Percentiles rank a stretch among this genome's conserved stretches.
Conservation (phyloP, 1,284 basidiomycete species). For the Quambalaria eucalypti region DNA sequence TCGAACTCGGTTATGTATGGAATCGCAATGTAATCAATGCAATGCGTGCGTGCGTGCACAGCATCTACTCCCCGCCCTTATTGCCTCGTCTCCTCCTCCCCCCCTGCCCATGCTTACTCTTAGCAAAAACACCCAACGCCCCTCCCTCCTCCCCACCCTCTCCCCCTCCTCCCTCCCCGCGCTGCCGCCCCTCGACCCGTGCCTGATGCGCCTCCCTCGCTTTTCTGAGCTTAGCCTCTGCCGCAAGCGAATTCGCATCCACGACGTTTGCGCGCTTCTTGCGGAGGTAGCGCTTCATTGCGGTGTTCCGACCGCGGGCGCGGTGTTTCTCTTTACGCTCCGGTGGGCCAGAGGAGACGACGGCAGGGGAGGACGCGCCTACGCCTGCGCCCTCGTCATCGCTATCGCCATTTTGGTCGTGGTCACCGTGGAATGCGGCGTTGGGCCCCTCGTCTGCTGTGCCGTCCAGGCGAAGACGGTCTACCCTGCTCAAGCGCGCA, state of each 20-base stretch:
- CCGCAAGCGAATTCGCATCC: constrained; percentile 23
- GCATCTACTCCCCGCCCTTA: not conserved
- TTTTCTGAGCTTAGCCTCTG: not conserved
- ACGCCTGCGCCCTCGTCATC: constrained; percentile 10
- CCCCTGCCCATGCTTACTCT: not conserved
- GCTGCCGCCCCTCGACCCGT: not conserved
- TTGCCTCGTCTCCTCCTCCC: not conserved
- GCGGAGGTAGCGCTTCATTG: constrained; percentile 35
- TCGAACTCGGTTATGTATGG: too few relatives aligned
- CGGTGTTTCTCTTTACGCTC: constrained; percentile 34
- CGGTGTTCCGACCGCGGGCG: constrained; percentile 37
- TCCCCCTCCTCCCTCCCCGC: not conserved
- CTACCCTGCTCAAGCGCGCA: constrained; percentile 29
- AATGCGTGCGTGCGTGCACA: not conserved
- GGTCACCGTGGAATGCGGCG: not conserved
- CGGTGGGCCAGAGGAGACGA: constrained; percentile 7
- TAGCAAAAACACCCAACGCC: not conserved
- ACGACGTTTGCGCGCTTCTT: constrained; percentile 43
- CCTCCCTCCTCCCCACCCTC: not conserved
- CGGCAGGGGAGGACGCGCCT: not conserved
- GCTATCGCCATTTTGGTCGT: constrained; percentile 1
- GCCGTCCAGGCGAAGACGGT: constrained; percentile 31
- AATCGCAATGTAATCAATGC: too few relatives aligned
- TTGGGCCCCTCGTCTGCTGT: constrained; percentile 11
- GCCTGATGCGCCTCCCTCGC: not conserved